Conservation (phyloP, 2,329 filamentous ascomycete genomes). For the Albifimbria verrucaria region DNA sequence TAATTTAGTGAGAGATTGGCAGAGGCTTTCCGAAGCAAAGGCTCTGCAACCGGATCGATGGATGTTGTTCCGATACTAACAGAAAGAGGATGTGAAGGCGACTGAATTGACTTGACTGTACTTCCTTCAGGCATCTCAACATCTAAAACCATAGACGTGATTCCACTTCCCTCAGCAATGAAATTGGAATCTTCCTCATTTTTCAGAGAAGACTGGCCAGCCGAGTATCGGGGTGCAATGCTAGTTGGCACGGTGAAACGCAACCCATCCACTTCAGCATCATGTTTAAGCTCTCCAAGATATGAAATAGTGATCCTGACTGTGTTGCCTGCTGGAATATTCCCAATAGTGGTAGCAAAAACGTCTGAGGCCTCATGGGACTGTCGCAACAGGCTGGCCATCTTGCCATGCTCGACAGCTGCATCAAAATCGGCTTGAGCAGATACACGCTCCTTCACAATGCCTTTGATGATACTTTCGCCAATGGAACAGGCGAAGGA, state of each 20-base stretch:
- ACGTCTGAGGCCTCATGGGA: conserved; percentile 58
- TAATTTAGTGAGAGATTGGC: conserved; percentile 54
- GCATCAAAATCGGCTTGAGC: conserved; percentile 58
- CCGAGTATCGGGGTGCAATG: conserved; percentile 62
- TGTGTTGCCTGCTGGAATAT: conserved; percentile 56
- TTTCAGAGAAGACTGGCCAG: neutral
- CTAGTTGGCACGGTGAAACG: conserved; percentile 66
- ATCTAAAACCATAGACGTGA: neutral
- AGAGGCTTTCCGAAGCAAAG: conserved; percentile 57
- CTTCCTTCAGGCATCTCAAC: neutral
- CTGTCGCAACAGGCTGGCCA: conserved; percentile 64
- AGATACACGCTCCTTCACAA: conserved; percentile 63
- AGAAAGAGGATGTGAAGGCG: conserved; percentile 65
- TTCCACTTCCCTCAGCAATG: neutral
- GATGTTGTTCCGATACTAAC: conserved; percentile 59
- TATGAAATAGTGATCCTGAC: conserved; percentile 62
- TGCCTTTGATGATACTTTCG: conserved; percentile 55
- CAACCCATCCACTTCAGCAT: conserved; percentile 63
- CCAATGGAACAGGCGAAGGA: conserved; percentile 64
- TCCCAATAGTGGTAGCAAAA: conserved; percentile 66
- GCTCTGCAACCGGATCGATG: conserved; percentile 37
- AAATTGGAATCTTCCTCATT: neutral
- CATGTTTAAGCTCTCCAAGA: conserved; percentile 69
- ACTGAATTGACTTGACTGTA: conserved; percentile 47
- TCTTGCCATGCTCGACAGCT: conserved; percentile 56